Percentiles rank a stretch among this genome's conserved stretches.
These are phyloP conservation scores for Solanum sejunctum DNA, from an alignment of 257 asterid species.

Conservation along the genomic window DNA sequence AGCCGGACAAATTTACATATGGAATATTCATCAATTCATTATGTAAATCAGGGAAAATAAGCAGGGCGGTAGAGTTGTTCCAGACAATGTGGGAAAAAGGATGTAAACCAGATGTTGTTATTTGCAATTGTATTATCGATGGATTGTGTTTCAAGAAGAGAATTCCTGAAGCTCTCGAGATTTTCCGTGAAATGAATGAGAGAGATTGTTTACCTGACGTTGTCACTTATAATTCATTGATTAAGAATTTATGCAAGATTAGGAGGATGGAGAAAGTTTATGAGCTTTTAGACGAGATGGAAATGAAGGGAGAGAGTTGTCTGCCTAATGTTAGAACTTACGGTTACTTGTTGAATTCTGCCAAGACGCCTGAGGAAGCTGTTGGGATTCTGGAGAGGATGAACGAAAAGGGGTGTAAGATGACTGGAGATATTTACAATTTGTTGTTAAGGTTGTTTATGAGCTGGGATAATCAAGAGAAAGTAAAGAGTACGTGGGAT, in stretches of 20 bases:
- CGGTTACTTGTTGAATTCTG: slow-evolving; percentile 29
- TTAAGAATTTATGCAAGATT: slow-evolving; percentile 63
- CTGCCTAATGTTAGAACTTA: slow-evolving; percentile 51
- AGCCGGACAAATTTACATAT: slow-evolving; percentile 49
- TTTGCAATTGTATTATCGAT: slow-evolving; percentile 65
- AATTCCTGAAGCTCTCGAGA: slow-evolving; percentile 64
- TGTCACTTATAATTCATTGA: slow-evolving; percentile 52
- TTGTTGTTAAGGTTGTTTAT: slow-evolving; percentile 58
- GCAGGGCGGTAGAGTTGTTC: slow-evolving; percentile 46
- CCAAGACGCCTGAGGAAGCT: slow-evolving; percentile 43
- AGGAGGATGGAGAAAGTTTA: slow-evolving; percentile 49
- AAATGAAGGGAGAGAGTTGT: slow-evolving; percentile 25
- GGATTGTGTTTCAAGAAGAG: slow-evolving; percentile 87
- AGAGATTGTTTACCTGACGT: slow-evolving; percentile 35
- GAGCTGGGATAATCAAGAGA: slow-evolving; percentile 42
- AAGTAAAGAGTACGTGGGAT: slow-evolving; percentile 34
- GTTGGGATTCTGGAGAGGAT: slow-evolving; percentile 43
- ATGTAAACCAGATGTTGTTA: slow-evolving; percentile 41
- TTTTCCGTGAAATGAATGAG: slow-evolving; percentile 41
- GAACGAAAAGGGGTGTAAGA: slow-evolving; percentile 34
- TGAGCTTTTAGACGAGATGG: slow-evolving; percentile 60
- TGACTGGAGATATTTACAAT: slow-evolving; percentile 43
- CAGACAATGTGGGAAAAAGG: slow-evolving; percentile 65
- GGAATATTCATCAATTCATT: slow-evolving; percentile 56
- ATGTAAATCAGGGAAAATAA: slow-evolving; percentile 56